phyloP scores from a whole-genome alignment of 768 basidiomycete species.

The Tremella fuciformis region DNA sequence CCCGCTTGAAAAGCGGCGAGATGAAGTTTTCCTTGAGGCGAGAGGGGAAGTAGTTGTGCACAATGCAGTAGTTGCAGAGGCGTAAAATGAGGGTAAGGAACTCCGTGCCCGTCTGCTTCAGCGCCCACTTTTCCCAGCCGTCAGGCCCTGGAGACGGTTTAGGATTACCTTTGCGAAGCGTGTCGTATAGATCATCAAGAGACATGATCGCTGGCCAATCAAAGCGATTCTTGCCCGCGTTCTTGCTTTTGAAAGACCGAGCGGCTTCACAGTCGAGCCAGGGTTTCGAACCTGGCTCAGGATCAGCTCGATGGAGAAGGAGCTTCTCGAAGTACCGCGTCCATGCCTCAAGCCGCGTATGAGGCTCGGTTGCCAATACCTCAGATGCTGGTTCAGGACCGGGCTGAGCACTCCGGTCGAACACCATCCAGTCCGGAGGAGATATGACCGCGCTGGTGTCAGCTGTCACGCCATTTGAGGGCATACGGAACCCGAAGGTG shows the following conservation, averaged over 20 bases:
- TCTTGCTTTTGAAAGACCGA: too few species aligned
- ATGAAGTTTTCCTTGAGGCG: conserved; percentile 20
- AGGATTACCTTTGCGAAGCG: conserved; percentile 12
- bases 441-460: too few species aligned
- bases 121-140: conserved; percentile 21
- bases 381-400: neutral
- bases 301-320: neutral
- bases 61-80: conserved; percentile 13
- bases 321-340: conserved; percentile 9
- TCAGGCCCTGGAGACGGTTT: conserved; percentile 24
- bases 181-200: neutral
- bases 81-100: conserved; percentile 3
- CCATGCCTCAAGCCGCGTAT: neutral
- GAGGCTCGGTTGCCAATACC: neutral
- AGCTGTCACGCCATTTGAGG: too few species aligned
- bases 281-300: neutral
- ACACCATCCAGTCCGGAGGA: too few species aligned
- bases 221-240: neutral
- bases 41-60: conserved; percentile 18
- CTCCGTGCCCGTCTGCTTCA: neutral
- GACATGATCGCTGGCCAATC: conserved; percentile 16
- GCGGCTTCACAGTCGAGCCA: neutral
- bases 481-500: too few species aligned
- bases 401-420: too few species aligned
- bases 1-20: conserved; percentile 13